Percentiles rank a stretch among this genome's conserved stretches.
Evolutionary conservation across 106 monocot genomes (phyloP).

Genomic region (Posidonia australis): DNA sequence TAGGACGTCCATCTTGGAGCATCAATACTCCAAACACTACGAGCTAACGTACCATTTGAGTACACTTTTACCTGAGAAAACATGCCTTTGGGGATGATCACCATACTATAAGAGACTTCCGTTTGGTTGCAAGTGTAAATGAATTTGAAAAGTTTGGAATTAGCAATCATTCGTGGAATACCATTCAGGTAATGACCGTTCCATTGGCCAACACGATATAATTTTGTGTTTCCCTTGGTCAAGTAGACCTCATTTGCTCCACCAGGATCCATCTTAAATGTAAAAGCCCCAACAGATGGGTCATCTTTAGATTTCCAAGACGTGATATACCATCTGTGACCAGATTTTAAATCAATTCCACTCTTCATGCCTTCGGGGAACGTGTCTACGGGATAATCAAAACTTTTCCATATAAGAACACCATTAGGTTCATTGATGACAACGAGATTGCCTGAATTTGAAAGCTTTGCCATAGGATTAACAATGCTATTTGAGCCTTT

Average conservation of each 20-base stretch:
- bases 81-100: not conserved
- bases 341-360: conserved; percentile 22
- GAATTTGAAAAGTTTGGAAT: conserved; percentile 1
- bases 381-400: conserved; percentile 36
- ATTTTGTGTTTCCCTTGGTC: conserved; percentile 15
- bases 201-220: conserved; percentile 40
- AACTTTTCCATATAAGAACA: conserved; percentile 45
- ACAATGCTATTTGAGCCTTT: conserved; percentile 7
- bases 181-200: conserved; percentile 21
- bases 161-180: conserved; percentile 27
- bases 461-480: conserved; percentile 19
- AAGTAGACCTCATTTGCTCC: conserved; percentile 15
- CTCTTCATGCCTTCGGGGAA: conserved; percentile 41
- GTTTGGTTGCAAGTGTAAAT: conserved; percentile 10
- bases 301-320: conserved; percentile 39
- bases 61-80: conserved; percentile 26
- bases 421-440: conserved; percentile 13
- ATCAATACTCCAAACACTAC: conserved; percentile 11
- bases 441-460: conserved; percentile 35
- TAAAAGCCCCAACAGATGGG: conserved; percentile 39
- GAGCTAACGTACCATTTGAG: conserved; percentile 11
- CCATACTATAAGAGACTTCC: conserved; percentile 25
- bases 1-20: conserved; percentile 19
- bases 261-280: conserved; percentile 21
- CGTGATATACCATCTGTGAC: conserved; percentile 6